Conservation (phyloP, 2,329 filamentous ascomycete species). For the Colletotrichum eleusines region DNA sequence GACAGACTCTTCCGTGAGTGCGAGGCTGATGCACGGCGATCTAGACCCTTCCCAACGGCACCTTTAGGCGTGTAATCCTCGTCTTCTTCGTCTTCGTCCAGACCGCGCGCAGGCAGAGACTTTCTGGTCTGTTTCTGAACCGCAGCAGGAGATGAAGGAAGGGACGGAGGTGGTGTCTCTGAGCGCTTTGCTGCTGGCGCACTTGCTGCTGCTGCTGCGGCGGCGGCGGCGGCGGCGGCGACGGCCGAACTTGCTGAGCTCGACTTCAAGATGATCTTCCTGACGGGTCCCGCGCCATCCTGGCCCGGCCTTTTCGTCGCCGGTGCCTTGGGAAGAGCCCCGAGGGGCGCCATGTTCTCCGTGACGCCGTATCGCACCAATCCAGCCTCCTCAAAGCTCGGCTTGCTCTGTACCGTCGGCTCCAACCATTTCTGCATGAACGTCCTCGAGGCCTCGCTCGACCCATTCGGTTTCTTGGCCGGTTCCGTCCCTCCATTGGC, state of each 20-base stretch:
- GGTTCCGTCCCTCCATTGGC: conserved; percentile 44
- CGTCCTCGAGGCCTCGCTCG: conserved; percentile 55
- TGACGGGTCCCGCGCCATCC: conserved; percentile 49
- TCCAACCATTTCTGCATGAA: conserved; percentile 71
- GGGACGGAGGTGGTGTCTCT: conserved; percentile 33
- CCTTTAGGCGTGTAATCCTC: conserved; percentile 36
- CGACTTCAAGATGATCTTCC: conserved; percentile 61
- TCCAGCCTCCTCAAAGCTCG: conserved; percentile 84
- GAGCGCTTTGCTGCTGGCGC: conserved; percentile 34
- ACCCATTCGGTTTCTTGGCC: conserved; percentile 45
- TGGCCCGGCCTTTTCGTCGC: conserved; percentile 53
- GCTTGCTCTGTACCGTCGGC: conserved; percentile 67
- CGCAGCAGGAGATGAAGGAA: conserved; percentile 33
- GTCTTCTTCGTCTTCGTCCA: conserved; percentile 35
- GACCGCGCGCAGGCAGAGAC: conserved; percentile 28
- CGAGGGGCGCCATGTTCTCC: conserved; percentile 86
- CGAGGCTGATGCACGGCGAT: conserved; percentile 32
- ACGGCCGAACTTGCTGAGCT: conserved; percentile 44
- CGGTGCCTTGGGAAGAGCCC: conserved; percentile 74
- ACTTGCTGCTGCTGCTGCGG: conserved; percentile 25
- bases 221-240: conserved; percentile 3
- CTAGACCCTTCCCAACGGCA: conserved; percentile 24
- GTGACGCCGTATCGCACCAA: conserved; percentile 81
- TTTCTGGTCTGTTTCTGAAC: conserved; percentile 29
- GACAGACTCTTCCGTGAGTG: conserved; percentile 40